A percentile compares a stretch with the other conserved stretches of the same genome.
Conservation (phyloP, 2,329 filamentous ascomycete species). For the Colletotrichum sp. region DNA sequence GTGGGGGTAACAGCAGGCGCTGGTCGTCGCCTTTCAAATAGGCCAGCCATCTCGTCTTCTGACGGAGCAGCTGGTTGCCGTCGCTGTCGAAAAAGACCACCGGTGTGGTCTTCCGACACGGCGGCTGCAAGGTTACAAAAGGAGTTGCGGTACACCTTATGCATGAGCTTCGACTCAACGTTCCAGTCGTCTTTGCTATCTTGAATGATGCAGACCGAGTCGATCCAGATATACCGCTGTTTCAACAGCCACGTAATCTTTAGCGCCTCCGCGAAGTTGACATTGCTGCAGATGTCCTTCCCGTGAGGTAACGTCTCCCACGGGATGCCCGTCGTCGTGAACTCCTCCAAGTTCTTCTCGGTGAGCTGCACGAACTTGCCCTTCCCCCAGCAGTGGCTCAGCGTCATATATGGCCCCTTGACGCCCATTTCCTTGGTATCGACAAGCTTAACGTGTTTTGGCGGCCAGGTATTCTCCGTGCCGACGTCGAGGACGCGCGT, state of each 20-base stretch:
- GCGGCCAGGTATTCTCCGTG: not conserved
- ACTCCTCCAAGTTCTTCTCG: not conserved
- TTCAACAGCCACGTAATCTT: slow-evolving; percentile 14
- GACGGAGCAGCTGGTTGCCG: slow-evolving; percentile 13
- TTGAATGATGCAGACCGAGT: slow-evolving; percentile 30
- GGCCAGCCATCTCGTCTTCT: not conserved
- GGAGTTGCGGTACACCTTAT: slow-evolving; percentile 12
- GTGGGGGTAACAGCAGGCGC: not conserved
- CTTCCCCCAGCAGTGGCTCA: slow-evolving; percentile 28
- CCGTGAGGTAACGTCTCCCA: not conserved
- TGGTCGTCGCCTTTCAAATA: not conserved
- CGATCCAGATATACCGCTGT: slow-evolving; percentile 28
- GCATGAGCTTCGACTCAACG: slow-evolving; percentile 16
- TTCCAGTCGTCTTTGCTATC: slow-evolving; percentile 20
- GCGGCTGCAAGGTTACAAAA: slow-evolving; percentile 23
- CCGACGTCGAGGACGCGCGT: slow-evolving; percentile 19
- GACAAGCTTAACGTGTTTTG: not conserved
- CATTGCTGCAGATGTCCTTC: not conserved
- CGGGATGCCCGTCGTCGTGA: not conserved
- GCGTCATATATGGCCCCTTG: not conserved
- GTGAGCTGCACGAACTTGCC: not conserved
- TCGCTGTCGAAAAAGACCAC: slow-evolving; percentile 10
- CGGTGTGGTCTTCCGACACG: not conserved
- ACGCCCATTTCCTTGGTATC: not conserved
- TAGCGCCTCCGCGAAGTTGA: slow-evolving; percentile 25